These are phyloP conservation scores for Striga hermonthica DNA, from an alignment of 305 asterid genomes.

Conservation along the genomic window DNA sequence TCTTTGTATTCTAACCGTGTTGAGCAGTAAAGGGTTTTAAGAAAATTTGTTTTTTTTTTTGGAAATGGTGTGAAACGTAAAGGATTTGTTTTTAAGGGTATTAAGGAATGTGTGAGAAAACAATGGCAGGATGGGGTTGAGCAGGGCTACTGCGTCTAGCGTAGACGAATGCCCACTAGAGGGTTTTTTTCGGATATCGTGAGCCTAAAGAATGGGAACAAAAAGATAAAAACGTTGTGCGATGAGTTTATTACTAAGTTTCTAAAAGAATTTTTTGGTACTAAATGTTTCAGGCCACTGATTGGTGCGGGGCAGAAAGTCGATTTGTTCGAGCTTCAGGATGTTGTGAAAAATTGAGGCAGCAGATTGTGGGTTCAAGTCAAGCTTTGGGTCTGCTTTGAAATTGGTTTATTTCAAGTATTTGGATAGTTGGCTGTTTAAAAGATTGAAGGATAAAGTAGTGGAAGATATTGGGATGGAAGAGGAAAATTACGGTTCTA, in stretches of 20 bases:
- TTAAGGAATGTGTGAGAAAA: constrained; percentile 35
- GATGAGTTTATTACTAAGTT: constrained; percentile 38
- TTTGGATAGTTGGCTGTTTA: constrained; percentile 48
- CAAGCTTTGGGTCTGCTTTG: constrained; percentile 39
- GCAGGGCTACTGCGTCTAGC: constrained; percentile 46
- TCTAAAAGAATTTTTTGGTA: constrained; percentile 34
- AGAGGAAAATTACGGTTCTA: constrained; percentile 25
- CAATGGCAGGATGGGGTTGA: constrained; percentile 69
- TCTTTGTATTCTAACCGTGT: neutral
- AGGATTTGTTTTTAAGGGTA: constrained; percentile 40
- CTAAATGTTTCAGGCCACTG: constrained; percentile 42
- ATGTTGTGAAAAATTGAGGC: constrained; percentile 48
- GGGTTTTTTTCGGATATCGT: constrained; percentile 20
- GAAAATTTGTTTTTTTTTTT: constrained; percentile 14
- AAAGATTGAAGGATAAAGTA: constrained; percentile 28
- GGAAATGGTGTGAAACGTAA: constrained; percentile 22
- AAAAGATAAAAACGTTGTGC: constrained; percentile 36
- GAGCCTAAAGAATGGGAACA: constrained; percentile 12
- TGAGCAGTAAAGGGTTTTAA: too few species aligned
- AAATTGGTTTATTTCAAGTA: constrained; percentile 60
- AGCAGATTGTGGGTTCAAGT: constrained; percentile 58
- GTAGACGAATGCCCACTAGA: constrained; percentile 30
- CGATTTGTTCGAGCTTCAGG: constrained; percentile 53
- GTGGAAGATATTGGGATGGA: constrained; percentile 17
- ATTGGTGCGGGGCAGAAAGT: constrained; percentile 51